Evolutionary conservation across 1,284 basidiomycete species (phyloP), one percentile per base, ranked within the genome.

Genomic region (Abortiporus biennis): DNA sequence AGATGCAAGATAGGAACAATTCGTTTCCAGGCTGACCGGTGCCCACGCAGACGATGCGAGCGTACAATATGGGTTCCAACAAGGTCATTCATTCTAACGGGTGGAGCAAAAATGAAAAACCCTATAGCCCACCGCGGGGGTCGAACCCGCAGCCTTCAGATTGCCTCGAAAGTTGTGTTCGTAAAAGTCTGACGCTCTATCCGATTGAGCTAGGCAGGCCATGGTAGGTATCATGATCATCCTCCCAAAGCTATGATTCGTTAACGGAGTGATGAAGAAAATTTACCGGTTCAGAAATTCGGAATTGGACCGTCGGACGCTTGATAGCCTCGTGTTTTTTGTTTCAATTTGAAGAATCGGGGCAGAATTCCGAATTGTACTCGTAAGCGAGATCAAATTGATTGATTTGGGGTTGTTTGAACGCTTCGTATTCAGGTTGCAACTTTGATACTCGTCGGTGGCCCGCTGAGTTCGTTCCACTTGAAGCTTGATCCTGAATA

Each of bases 91-190:
- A n/a, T n/a, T n/a, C n/a, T n/a, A n/a, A n/a, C n/a, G n/a, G n/a
- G n/a, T n/a, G n/a, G n/a, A n/a, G n/a, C n/a, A n/a, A n/a, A n/a
- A n/a, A n/a, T n/a, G n/a, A 29, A 29, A 29, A 29, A 35, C 9
- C 4, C 15, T 27, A n/a, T 80, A 85, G 81, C 79, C 81, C 81
- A 85, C 80, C 80, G 82, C 80, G 82, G 81, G 82, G 82, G 80
- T 85, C 81, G 80, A 85, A 85, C 81, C 80, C 80, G 80, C 81
- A 85, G 79, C 81, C 81, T 84, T 84, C 81, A 81, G 78, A 81
- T 80, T 32, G 32, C 49, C 35, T 21, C 31, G 41, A 24, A 33
- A 40, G 19, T 20, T 36, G 43, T 38, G 38, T 43, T 45, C 40
- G 21, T 78, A 79, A 79, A 69, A 84, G 82, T 82, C 80, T 82